phyloP scores from a whole-genome alignment of 2,329 filamentous ascomycete species.

The Thermothelomyces thermophilus region DNA sequence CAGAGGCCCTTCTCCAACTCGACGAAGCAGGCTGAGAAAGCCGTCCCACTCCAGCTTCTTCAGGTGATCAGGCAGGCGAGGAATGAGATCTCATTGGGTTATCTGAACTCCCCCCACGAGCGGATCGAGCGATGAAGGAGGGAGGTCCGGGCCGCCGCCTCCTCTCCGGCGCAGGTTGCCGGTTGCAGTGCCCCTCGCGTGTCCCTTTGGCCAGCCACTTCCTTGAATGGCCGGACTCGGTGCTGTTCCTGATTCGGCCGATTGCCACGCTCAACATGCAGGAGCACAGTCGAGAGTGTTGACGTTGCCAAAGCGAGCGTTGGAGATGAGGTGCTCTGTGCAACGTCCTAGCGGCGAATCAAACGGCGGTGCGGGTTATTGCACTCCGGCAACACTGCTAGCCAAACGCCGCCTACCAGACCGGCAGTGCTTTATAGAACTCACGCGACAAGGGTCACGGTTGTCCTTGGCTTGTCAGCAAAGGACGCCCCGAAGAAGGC shows the following conservation, averaged over 20 bases:
- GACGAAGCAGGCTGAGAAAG: not conserved
- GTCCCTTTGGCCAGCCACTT: not conserved
- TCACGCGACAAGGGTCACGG: too few relatives aligned
- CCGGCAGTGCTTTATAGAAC: not conserved
- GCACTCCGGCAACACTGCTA: constrained; percentile 10
- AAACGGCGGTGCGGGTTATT: constrained; percentile 3
- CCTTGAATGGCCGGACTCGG: not conserved
- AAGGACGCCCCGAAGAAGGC: too few relatives aligned
- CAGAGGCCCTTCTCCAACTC: not conserved
- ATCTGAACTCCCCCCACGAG: not conserved
- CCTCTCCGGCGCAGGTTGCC: not conserved
- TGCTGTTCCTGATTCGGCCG: not conserved
- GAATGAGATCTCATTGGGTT: not conserved
- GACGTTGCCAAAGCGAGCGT: not conserved
- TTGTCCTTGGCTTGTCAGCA: too few relatives aligned
- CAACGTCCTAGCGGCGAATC: constrained; percentile 1
- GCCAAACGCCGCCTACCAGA: constrained; percentile 5
- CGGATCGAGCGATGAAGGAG: not conserved
- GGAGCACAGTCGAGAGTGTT: not conserved
- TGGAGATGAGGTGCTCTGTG: constrained; percentile 8
- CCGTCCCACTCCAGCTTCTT: not conserved
- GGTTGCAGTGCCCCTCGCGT: too few relatives aligned
- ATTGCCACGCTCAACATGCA: not conserved
- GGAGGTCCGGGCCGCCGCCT: not conserved
- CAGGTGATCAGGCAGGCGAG: not conserved